phyloP scores from a whole-genome alignment of 805 yeast species.

The Starmerella vaccinii region DNA sequence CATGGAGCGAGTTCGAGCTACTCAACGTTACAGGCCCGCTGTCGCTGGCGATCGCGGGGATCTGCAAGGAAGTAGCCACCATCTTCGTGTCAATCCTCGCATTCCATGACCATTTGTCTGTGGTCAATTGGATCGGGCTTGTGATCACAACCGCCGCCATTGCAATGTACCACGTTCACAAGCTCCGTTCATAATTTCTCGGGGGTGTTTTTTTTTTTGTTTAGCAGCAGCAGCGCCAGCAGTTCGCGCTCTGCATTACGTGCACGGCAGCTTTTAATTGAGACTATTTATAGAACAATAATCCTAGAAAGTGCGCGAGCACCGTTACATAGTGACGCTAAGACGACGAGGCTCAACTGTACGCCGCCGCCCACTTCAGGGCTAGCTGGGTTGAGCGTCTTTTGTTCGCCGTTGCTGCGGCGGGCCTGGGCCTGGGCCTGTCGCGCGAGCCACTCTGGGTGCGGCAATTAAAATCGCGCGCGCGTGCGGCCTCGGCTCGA shows the following conservation, averaged over 20 bases:
- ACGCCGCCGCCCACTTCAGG: no score
- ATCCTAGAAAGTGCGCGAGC: no score
- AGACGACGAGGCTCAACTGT: no score
- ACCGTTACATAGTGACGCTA: no score
- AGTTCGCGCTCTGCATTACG: background rate
- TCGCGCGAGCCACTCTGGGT: no score
- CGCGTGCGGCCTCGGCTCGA: no score
- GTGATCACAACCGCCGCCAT: conserved; percentile 67
- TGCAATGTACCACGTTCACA: conserved; percentile 54
- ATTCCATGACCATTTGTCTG: conserved; percentile 62
- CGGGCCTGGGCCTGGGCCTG: no score
- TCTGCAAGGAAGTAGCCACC: conserved; percentile 83
- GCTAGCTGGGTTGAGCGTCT: no score
- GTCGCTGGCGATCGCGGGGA: conserved; percentile 83
- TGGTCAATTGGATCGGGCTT: conserved; percentile 64
- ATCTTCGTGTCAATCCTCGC: conserved; percentile 57
- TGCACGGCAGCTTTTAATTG: no score
- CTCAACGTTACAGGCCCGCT: conserved; percentile 72
- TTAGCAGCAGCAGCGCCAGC: background rate
- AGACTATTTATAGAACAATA: background rate
- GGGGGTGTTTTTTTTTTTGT: no score
- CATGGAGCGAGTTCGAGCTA: conserved; percentile 68
- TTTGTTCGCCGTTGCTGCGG: no score
- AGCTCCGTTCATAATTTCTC: background rate
- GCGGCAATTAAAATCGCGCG: no score